Evolutionary conservation across 176 grass and related monocot species (phyloP).

Genomic region (Phragmites australis): DNA sequence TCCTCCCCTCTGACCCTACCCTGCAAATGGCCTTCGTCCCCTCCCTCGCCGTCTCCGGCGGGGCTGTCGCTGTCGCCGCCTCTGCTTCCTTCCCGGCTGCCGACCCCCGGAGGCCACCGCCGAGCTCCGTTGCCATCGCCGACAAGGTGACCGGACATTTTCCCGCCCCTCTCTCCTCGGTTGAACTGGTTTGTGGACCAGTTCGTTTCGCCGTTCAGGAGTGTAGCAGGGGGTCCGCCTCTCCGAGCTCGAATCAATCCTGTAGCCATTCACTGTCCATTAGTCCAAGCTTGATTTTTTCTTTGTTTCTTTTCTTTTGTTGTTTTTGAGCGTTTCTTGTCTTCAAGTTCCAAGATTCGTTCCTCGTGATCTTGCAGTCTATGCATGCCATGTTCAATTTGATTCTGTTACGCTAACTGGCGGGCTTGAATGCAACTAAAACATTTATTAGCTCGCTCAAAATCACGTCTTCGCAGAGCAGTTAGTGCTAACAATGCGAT

Average conservation of each 20-base stretch:
- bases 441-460: not conserved
- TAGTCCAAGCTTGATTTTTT: too few species aligned
- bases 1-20: not conserved
- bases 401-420: too few species aligned
- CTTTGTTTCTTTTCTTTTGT: too few species aligned
- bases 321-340: too few species aligned
- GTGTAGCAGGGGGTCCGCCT: too few species aligned
- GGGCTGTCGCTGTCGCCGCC: not conserved
- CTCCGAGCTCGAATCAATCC: too few species aligned
- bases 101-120: constrained; percentile 1
- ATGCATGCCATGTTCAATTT: too few species aligned
- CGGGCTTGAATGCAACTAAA: too few species aligned
- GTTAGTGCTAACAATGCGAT: not conserved
- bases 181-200: not conserved
- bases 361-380: too few species aligned
- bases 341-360: too few species aligned
- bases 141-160: constrained; percentile 29
- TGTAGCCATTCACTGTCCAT: too few species aligned
- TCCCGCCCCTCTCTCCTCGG: not conserved
- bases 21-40: constrained; percentile 39
- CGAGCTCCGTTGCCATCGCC: constrained; percentile 26
- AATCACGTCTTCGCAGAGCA: not conserved
- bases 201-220: not conserved
- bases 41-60: constrained; percentile 39
- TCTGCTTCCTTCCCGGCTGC: not conserved